These are phyloP conservation scores for Pseudogymnoascus sp. DNA, from an alignment of 2,329 filamentous ascomycete genomes.

Conservation along the genomic window DNA sequence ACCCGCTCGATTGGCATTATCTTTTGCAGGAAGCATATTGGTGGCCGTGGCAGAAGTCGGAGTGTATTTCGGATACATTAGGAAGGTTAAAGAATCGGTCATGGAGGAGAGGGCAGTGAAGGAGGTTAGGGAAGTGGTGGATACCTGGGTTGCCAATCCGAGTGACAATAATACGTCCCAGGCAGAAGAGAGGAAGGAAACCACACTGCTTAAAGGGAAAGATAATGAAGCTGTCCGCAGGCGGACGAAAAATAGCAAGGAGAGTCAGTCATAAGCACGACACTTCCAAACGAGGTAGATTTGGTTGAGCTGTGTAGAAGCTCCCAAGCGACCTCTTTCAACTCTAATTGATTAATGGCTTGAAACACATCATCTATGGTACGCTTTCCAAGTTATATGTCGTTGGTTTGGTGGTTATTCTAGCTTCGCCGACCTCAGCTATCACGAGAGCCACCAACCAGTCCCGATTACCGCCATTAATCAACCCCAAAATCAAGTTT, in stretches of 20 bases:
- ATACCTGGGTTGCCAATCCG: conserved; percentile 55
- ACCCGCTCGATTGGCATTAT: conserved; percentile 62
- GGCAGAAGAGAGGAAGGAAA: not conserved
- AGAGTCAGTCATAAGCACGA: conserved; percentile 2
- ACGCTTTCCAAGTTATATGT: not conserved
- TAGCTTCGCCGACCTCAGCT: not conserved
- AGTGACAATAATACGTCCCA: not conserved
- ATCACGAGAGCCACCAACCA: not conserved
- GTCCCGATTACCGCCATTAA: not conserved
- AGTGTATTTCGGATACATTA: conserved; percentile 69
- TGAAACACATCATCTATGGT: not conserved
- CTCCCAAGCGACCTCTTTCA: not conserved
- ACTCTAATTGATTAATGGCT: not conserved
- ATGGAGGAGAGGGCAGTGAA: conserved; percentile 51
- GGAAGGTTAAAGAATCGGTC: conserved; percentile 64
- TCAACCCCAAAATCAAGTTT: not conserved
- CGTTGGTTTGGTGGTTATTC: not conserved
- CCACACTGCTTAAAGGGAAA: not conserved
- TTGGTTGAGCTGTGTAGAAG: not conserved
- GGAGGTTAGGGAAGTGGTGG: conserved; percentile 63
- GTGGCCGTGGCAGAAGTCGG: conserved; percentile 72
- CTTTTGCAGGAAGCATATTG: conserved; percentile 61
- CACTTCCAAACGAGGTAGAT: not conserved
- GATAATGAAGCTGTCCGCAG: not conserved
- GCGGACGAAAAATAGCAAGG: not conserved